A percentile compares a stretch with the other conserved stretches of the same genome.
Evolutionary conservation across 2,329 filamentous ascomycete species (phyloP).

Genomic region (Phyllosticta citriasiana): DNA sequence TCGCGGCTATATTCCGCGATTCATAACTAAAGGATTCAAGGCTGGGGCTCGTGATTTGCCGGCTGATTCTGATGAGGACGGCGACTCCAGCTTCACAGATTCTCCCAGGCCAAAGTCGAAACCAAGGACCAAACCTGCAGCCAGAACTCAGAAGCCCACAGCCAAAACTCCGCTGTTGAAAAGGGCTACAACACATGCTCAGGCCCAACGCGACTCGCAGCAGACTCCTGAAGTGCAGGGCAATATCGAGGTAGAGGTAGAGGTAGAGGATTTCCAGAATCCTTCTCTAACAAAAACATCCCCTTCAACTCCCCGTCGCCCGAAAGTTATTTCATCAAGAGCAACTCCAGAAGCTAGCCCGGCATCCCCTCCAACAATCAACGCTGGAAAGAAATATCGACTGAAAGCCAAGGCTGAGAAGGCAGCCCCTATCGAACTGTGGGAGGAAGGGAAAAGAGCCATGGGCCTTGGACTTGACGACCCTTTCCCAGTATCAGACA

Average conservation of each 20-base stretch:
- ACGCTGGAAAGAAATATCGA: neutral
- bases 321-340: neutral
- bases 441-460: neutral
- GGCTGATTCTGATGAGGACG: constrained; percentile 2
- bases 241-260: neutral
- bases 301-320: neutral
- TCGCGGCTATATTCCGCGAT: constrained; percentile 2
- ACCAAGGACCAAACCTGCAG: neutral
- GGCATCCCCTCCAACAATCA: neutral
- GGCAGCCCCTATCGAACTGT: neutral
- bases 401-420: neutral
- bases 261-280: neutral
- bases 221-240: neutral
- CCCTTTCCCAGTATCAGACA: neutral
- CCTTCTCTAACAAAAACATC: neutral
- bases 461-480: neutral
- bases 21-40: neutral
- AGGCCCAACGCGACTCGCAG: neutral
- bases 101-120: neutral
- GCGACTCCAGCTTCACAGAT: neutral
- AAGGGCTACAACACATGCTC: neutral
- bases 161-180: neutral
- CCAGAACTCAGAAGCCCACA: neutral
- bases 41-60: neutral
- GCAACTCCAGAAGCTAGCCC: neutral